Base-by-base conservation (phyloP, 768 basidiomycete species). In the Suillus alpinus region DNA sequence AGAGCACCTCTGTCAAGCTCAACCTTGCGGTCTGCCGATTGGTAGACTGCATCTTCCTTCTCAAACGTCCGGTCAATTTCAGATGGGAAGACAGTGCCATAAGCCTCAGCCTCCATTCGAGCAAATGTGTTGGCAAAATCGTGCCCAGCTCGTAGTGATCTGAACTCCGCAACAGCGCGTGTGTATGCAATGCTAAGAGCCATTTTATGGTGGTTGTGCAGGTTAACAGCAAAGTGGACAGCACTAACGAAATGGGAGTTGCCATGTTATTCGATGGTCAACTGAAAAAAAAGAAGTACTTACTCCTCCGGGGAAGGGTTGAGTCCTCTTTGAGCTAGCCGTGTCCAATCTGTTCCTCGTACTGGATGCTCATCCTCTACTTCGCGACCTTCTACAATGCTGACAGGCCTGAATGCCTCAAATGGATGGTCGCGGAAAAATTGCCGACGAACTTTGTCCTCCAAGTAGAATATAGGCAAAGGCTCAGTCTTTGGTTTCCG, bases 341-440 rank as follows among this genome's bases (percentile, higher is more conserved):
- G 78, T 58, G 81, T 87, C 97, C 97, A 99, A 23, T 77, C 75
- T 52, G 68, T 65, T 0, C 89, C 94, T 37, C 69, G 73, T 2
- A 90, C 68, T 16, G 81, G 80, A 67, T 89, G 84, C 46, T 82
- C 78, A 20, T 80, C 76, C 68, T 83, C 80, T 55, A 92, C 78
- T 18, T 71, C 72, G 20, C 78, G 85, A 16, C 80, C 81, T 75
- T 99, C 97, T 0, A 92, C 84, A 56, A 99, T 72, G 12, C 83
- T 86, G 9, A 80, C 79, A 2, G 94, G 86, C 46, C 95, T 81
- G 75, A 95, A 91, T 2, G 94, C 89, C 76, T 99, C 95, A 69
- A 97, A 97, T 7, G 97, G 95, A 72, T 97, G 95, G 77, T 99
- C 97, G 44, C 81, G 80, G 79, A 95, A 98, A 81, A 99, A 98